Base-by-base conservation (phyloP, 352 stramenopile genomes). In the Blastocystis sp. region DNA sequence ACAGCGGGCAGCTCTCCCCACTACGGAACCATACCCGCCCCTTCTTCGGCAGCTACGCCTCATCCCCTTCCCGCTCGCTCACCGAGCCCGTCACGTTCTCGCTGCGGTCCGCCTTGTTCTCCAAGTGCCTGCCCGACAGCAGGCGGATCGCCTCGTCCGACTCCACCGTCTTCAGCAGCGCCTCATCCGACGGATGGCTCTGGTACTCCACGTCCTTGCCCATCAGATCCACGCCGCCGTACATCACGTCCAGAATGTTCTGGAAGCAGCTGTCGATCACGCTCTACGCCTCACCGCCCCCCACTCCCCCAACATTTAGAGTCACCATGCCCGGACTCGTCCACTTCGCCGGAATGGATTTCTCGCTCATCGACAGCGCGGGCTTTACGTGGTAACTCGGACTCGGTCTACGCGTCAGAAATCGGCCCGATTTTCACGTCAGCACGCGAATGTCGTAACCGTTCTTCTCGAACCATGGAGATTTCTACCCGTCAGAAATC, bases 391-490 rank as follows among this genome's bases (percentile, higher is more conserved):
- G 64, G 64, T 19, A 74, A 52, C 64, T 74, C 7, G 64, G 24
- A 45, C 64, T 52, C 24, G 34, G 17, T 11, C 64, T 74, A 74
- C 24, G 40, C 42, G 34, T 74, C n/a, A 74, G 3, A 24, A 21
- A 19, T 17, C 19, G 34, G 21, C 7, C 24, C 64, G 40, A 21
- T 1, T 24, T 52, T 11, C 42, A 45, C 28, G 7, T 48, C n/a
- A 42, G 64, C 40, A 48, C 64, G 64, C 21, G 21, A 28, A 48
- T 11, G 48, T n/a, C 21, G 48, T 76, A 76, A 10, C 74, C 74
- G 54, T 69, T 59, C 34, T 84, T 84, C n/a, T 54, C 9, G 28
- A 84, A 84, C 74, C 74, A 84, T 1, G 19, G 19, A n/a, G 74
- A 84, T 38, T 34, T 19, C 74, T 84, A 84, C 17, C n/a, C 3